phyloP scores from a whole-genome alignment of 345 rosid species.

The Camelina hispida region DNA sequence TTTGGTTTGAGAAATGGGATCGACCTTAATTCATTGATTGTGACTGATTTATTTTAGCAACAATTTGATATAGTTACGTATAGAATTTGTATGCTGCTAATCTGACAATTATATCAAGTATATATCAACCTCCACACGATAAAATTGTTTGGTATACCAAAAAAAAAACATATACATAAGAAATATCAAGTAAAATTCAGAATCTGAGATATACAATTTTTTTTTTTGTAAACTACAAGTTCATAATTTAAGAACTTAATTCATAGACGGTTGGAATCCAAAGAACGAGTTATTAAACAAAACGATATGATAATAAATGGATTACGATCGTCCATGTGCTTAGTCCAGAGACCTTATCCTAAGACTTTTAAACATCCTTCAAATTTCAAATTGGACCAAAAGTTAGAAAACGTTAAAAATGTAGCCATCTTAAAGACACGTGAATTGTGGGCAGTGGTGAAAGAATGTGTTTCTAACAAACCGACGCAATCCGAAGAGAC shows the following conservation, averaged over 20 bases:
- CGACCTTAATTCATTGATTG: background rate
- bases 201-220: too few species aligned
- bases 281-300: background rate
- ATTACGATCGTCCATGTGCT: conserved; percentile 8
- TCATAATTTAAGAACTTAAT: too few species aligned
- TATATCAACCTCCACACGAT: too few species aligned
- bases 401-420: background rate
- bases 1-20: background rate
- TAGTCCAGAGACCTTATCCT: background rate
- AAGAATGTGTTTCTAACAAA: background rate
- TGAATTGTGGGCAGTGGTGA: too few species aligned
- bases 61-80: background rate
- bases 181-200: too few species aligned
- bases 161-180: too few species aligned
- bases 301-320: background rate
- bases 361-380: background rate
- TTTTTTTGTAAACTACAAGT: too few species aligned
- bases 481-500: background rate
- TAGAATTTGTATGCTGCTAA: background rate
- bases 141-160: too few species aligned
- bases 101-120: too few species aligned
- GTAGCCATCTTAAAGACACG: background rate
- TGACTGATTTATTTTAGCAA: background rate
- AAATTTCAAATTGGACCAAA: background rate
- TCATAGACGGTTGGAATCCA: background rate